These are phyloP conservation scores for Mortierella sp. DNA, from an alignment of 371 early-diverging fungal genomes.

Conservation along the genomic window DNA sequence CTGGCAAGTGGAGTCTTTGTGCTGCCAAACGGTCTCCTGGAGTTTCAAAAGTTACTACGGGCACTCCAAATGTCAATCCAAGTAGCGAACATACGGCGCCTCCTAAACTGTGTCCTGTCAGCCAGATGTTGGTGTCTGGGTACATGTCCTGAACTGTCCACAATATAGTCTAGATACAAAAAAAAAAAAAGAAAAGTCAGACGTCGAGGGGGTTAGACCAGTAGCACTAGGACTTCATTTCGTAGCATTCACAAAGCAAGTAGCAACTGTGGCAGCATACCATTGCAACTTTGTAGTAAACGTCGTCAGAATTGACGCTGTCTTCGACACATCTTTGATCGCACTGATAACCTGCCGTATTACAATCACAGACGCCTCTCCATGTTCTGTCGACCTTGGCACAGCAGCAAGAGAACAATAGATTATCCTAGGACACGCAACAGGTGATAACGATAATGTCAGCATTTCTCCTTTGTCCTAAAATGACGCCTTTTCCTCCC, in stretches of 20 bases:
- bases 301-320: slow-evolving; percentile 68
- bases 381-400: slow-evolving; percentile 90
- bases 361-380: slow-evolving; percentile 90
- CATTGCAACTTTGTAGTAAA: slow-evolving; percentile 88
- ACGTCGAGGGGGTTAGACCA: not conserved
- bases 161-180: slow-evolving; percentile 62
- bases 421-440: slow-evolving; percentile 77
- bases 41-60: slow-evolving; percentile 89
- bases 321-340: slow-evolving; percentile 74
- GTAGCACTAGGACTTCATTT: too few species aligned
- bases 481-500: not conserved
- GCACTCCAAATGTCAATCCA: slow-evolving; percentile 88
- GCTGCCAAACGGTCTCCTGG: slow-evolving; percentile 92
- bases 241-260: too few species aligned
- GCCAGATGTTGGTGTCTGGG: slow-evolving; percentile 81
- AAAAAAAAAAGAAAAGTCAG: not conserved
- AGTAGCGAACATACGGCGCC: slow-evolving; percentile 87
- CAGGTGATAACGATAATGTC: not conserved
- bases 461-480: not conserved
- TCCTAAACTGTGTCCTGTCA: slow-evolving; percentile 96
- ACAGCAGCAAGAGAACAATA: slow-evolving; percentile 98
- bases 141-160: slow-evolving; percentile 73
- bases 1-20: slow-evolving; percentile 82
- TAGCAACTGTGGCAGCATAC: slow-evolving; percentile 50
- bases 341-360: slow-evolving; percentile 70